These are phyloP conservation scores for Staphylotrichum tortipilum DNA, from an alignment of 495 filamentous ascomycete species.

Conservation along the genomic window DNA sequence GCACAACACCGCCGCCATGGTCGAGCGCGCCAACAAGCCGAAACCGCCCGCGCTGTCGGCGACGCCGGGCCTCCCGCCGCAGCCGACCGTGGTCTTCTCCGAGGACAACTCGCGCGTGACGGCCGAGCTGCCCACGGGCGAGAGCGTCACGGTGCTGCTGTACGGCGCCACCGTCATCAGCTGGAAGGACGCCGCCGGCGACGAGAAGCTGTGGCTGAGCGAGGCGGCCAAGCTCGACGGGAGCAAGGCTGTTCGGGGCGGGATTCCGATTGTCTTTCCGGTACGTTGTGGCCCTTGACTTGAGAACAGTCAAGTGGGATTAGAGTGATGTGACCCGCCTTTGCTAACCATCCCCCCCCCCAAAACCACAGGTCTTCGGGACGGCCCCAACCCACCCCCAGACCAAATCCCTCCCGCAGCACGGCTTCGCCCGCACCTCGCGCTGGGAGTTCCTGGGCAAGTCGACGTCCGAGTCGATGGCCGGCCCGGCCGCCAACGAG, in stretches of 20 bases:
- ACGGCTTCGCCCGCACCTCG: constrained; percentile 89
- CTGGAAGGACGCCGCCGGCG: constrained; percentile 74
- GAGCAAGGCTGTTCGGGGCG: constrained; percentile 55
- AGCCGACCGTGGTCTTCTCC: constrained; percentile 59
- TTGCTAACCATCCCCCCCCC: too few species aligned
- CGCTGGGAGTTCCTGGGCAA: constrained; percentile 72
- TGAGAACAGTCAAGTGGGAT: not conserved
- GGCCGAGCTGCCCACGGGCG: constrained; percentile 72
- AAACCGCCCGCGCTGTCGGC: constrained; percentile 71
- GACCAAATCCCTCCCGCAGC: constrained; percentile 72
- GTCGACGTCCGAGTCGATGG: constrained; percentile 45
- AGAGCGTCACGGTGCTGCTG: constrained; percentile 75
- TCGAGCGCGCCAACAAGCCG: constrained; percentile 79
- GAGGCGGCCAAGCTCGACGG: constrained; percentile 60
- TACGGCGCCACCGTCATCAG: constrained; percentile 87
- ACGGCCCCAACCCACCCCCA: constrained; percentile 63
- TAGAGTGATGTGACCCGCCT: too few species aligned
- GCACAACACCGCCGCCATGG: constrained; percentile 42
- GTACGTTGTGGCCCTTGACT: too few species aligned
- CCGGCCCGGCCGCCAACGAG: constrained; percentile 33
- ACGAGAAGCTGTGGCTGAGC: constrained; percentile 85
- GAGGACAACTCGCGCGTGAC: constrained; percentile 56
- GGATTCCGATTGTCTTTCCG: constrained; percentile 93
- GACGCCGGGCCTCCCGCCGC: constrained; percentile 54
- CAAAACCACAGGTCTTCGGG: constrained; percentile 67